Percentiles rank a stretch among this genome's conserved stretches.
Evolutionary conservation across 2,329 filamentous ascomycete genomes (phyloP).

Genomic region (Colletotrichum somersetense): DNA sequence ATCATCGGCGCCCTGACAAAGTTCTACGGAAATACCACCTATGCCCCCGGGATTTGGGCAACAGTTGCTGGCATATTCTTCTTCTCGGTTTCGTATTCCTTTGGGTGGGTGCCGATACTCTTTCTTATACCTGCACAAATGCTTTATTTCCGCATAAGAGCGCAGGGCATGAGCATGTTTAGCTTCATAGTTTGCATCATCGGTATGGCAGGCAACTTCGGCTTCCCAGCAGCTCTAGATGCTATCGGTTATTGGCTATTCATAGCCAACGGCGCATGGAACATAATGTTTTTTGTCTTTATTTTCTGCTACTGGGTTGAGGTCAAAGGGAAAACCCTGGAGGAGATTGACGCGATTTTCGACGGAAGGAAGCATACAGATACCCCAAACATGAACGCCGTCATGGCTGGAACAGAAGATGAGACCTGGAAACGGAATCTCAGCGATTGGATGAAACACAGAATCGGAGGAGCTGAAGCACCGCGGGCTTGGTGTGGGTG

Average conservation of each 20-base stretch:
- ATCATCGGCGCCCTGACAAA: not conserved
- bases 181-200: conserved; percentile 1
- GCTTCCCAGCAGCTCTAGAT: conserved; percentile 4
- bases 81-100: conserved; percentile 1
- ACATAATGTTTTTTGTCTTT: not conserved
- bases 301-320: conserved; percentile 20
- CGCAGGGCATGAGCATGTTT: conserved; percentile 28
- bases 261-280: conserved; percentile 8
- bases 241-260: conserved; percentile 7
- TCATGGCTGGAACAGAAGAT: conserved; percentile 8
- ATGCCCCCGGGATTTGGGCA: conserved; percentile 5
- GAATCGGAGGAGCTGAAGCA: not conserved
- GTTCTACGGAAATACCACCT: not conserved
- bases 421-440: conserved; percentile 8
- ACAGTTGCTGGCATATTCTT: not conserved
- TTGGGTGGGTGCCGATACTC: conserved; percentile 14
- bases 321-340: conserved; percentile 8
- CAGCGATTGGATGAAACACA: conserved; percentile 5
- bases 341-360: conserved; percentile 24
- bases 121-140: conserved; percentile 16
- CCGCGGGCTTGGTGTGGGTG: not conserved
- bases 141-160: conserved; percentile 18
- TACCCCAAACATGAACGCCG: conserved; percentile 1
- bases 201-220: conserved; percentile 19
- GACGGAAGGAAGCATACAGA: conserved; percentile 14